Evolutionary conservation across 225 moss, liverwort and hornwort species (phyloP).

Genomic region (Thuidium tamariscinum): DNA sequence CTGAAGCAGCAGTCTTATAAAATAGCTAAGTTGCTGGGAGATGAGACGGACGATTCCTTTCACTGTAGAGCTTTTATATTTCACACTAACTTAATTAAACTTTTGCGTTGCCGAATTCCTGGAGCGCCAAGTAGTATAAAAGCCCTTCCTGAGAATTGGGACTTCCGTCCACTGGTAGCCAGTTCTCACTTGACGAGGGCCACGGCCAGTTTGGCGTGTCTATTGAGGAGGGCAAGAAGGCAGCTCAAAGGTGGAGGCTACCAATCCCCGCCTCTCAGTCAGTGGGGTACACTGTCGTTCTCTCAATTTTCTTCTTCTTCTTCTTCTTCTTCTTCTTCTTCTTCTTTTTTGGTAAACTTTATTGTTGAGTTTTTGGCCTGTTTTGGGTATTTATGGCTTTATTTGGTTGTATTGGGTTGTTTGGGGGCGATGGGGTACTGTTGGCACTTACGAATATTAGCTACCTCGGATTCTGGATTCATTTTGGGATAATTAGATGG

Average conservation of each 20-base stretch:
- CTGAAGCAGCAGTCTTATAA: neutral
- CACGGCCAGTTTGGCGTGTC: neutral
- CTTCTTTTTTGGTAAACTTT: neutral
- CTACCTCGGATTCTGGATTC: neutral
- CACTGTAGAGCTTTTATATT: neutral
- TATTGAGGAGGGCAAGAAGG: neutral
- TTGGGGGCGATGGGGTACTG: neutral
- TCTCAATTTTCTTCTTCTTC: too few species aligned
- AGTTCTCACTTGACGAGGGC: neutral
- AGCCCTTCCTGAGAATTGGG: neutral
- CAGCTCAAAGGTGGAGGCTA: neutral
- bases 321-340: neutral
- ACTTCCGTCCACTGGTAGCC: neutral
- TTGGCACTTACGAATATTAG: neutral
- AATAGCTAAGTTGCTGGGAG: neutral
- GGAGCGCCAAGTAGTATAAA: neutral
- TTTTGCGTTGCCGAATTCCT: neutral
- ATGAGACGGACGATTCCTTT: neutral
- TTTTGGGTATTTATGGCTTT: neutral
- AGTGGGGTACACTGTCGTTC: neutral
- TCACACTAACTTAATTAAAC: neutral
- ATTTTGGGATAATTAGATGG: neutral
- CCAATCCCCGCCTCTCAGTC: neutral
- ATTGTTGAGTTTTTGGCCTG: neutral
- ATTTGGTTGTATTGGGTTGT: too few species aligned